Evolutionary conservation across 2,329 filamentous ascomycete genomes (phyloP), one percentile per base, ranked within the genome.

Genomic region (Colletotrichum karsti): DNA sequence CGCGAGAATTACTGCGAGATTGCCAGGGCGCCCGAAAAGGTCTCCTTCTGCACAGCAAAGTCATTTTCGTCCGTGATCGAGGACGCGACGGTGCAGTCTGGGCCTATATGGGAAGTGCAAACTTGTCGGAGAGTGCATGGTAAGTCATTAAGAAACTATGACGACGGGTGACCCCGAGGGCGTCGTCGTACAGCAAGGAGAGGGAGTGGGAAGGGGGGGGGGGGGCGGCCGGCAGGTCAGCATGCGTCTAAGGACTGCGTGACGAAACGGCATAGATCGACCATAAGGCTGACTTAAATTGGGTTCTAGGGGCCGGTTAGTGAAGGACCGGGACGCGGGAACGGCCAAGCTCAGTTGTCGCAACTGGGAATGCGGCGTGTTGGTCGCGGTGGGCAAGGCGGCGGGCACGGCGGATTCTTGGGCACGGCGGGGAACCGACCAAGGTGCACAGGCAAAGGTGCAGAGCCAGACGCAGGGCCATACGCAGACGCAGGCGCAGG

Each of bases 351-450:
- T 98, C 70, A 94, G 88, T 70, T 94, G 92, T 78, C 90, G 93
- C 61, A 99, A 98, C 78, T 98, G 95, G 95, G 96, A 98, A 80
- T 97, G 94, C 75, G 96, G 96, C 37, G 93, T 99, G 1, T 73
- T 98, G 24, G 77, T 98, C 42, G 90, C 91, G 9, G 83, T 92
- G 24, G 63, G 74, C 58, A 70, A 69, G 35, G 44, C 50, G 42
- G 56, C 55, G 30, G 39, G 51, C 41, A 59, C 42, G 60, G 48
- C 51, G 30, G 73, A 72, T 28, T 44, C 67, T 46, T 15, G 59
- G 35, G 44, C 42, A 37, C 35, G 51, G 44, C 9, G 15, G 51
- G 57, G 69, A 70, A 65, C 70, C 58, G 63, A 51, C 37, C 60
- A 53, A 74, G 73, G 59, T 28, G 53, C 42, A 51, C 62, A 59